Percentiles rank a stretch among this genome's conserved stretches.
These are phyloP conservation scores for Russula ochroleuca DNA, from an alignment of 768 basidiomycete genomes.

Conservation along the genomic window DNA sequence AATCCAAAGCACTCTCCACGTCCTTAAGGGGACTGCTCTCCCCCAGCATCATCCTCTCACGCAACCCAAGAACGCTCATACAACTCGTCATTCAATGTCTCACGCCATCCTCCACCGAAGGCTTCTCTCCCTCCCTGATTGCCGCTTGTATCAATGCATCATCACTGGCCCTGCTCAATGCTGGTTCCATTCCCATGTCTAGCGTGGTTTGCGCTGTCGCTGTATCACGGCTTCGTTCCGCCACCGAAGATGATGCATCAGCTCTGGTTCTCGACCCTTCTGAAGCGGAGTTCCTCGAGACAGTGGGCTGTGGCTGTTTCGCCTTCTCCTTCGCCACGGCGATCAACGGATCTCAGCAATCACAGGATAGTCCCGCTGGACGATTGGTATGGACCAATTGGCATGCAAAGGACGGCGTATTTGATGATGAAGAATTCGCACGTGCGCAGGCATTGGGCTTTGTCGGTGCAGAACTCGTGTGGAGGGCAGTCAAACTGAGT, in stretches of 20 bases:
- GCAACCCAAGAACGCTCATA: slow-evolving; percentile 65
- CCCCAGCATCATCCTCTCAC: slow-evolving; percentile 60
- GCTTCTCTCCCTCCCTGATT: slow-evolving; percentile 35
- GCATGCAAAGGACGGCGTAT: slow-evolving; percentile 36
- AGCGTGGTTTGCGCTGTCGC: slow-evolving; percentile 71
- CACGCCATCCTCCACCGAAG: slow-evolving; percentile 27
- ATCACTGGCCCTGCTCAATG: slow-evolving; percentile 62
- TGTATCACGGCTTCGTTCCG: slow-evolving; percentile 39
- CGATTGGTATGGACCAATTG: slow-evolving; percentile 56
- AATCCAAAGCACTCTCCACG: slow-evolving; percentile 55
- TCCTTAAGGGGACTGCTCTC: slow-evolving; percentile 54
- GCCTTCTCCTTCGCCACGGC: slow-evolving; percentile 46
- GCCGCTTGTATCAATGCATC: slow-evolving; percentile 70
- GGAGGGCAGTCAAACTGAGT: slow-evolving; percentile 45
- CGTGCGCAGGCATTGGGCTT: slow-evolving; percentile 49
- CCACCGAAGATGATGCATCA: slow-evolving; percentile 26
- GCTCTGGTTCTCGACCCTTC: slow-evolving; percentile 50
- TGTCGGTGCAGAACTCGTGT: slow-evolving; percentile 45
- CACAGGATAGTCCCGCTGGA: slow-evolving; percentile 24
- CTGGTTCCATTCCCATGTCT: slow-evolving; percentile 67
- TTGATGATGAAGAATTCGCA: slow-evolving; percentile 42
- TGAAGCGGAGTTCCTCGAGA: slow-evolving; percentile 38
- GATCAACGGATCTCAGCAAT: background rate
- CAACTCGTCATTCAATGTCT: slow-evolving; percentile 76
- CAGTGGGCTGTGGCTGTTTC: slow-evolving; percentile 57